These are phyloP conservation scores for Allium fistulosum DNA, from an alignment of 106 monocot genomes.

Conservation along the genomic window DNA sequence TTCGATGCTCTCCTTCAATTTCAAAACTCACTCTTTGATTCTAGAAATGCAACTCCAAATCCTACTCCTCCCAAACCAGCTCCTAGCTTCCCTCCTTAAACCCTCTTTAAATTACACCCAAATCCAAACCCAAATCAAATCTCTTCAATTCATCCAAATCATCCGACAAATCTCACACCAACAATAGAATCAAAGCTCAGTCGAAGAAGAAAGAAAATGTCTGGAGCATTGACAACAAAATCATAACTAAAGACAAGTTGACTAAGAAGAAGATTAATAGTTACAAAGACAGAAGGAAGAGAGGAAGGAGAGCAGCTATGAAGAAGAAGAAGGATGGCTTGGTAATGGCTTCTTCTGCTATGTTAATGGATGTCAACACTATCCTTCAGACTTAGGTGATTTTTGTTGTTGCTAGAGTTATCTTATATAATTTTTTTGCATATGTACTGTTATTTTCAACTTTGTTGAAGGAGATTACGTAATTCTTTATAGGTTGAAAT, in stretches of 20 bases:
- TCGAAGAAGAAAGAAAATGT: slow-evolving; percentile 70
- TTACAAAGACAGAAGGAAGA: not conserved
- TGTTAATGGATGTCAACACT: slow-evolving; percentile 73
- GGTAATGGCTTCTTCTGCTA: slow-evolving; percentile 59
- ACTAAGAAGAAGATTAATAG: slow-evolving; percentile 7
- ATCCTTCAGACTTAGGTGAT: slow-evolving; percentile 90
- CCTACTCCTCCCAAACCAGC: no score
- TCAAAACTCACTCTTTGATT: no score
- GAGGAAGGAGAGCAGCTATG: slow-evolving; percentile 5
- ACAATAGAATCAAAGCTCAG: not conserved
- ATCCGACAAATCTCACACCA: no score
- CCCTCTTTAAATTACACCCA: no score
- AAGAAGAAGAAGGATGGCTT: no score
- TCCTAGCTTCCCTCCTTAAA: no score
- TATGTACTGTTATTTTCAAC: no score
- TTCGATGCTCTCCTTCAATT: no score
- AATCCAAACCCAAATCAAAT: not conserved
- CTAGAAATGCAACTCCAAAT: slow-evolving; percentile 5
- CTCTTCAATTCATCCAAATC: slow-evolving; percentile 9
- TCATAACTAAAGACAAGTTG: slow-evolving; percentile 17
- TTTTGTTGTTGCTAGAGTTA: no score
- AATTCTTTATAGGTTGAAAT: no score
- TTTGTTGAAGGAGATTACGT: no score
- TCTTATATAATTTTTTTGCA: not conserved
- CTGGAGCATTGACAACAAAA: slow-evolving; percentile 79